Conservation (phyloP, 169 alveolate genomes). For the Eimeria maxima region DNA sequence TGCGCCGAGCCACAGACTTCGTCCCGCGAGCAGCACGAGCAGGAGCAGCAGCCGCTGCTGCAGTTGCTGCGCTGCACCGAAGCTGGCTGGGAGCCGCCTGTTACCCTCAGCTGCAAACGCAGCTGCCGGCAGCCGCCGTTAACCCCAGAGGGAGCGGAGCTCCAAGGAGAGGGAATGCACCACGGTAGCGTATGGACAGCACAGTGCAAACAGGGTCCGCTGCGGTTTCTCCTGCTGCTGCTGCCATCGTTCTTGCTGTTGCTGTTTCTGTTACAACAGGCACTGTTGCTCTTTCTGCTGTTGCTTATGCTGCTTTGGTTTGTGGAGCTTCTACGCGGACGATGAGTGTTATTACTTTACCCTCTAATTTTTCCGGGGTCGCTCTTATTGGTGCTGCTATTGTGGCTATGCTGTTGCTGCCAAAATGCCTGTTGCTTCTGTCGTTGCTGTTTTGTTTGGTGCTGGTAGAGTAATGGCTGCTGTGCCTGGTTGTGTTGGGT, state of each 20-base stretch:
- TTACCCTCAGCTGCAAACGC: constrained; percentile 42
- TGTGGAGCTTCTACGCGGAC: not conserved
- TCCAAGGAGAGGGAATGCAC: constrained; percentile 43
- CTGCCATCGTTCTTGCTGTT: not conserved
- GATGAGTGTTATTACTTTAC: not conserved
- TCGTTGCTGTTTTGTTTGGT: not conserved
- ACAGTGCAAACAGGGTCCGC: constrained; percentile 35
- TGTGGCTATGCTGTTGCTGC: not conserved
- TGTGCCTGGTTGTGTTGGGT: not conserved
- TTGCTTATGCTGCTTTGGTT: not conserved
- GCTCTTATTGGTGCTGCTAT: not conserved
- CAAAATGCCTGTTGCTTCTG: not conserved
- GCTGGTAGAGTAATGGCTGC: not conserved
- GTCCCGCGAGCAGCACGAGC: not conserved
- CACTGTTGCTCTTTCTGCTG: not conserved
- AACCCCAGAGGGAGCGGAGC: constrained; percentile 21
- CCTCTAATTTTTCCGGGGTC: not conserved
- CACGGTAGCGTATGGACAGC: constrained; percentile 70
- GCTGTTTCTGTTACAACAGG: not conserved
- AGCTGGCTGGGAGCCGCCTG: constrained; percentile 33
- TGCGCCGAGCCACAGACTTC: constrained; percentile 24
- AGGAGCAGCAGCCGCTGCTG: not conserved
- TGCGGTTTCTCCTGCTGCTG: constrained; percentile 12
- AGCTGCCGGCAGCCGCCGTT: constrained; percentile 54
- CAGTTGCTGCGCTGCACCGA: constrained; percentile 44